Evolutionary conservation across 768 basidiomycete genomes (phyloP), one percentile per base, ranked within the genome.

Genomic region (Serendipita indica): DNA sequence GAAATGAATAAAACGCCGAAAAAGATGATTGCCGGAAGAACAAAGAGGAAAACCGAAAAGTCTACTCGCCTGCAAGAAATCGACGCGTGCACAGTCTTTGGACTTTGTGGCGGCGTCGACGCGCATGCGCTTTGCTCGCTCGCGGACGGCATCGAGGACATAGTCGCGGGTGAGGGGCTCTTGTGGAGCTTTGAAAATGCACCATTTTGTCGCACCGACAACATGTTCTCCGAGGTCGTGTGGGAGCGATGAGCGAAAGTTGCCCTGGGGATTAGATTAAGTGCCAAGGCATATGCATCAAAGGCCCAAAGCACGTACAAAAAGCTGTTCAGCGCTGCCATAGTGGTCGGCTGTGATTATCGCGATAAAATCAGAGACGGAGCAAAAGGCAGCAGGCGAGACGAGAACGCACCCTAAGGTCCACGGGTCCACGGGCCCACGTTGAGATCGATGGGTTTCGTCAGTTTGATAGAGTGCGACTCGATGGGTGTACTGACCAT

Each of bases 141-240:
- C 85, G 61, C 76, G 74, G 13, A 89, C 75, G 7, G 78, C 83
- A 6, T 75, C 75, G 63, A 81, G 74, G 52, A 88, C 84, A 57
- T 75, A 69, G 30, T 73, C 68, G 4, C 77, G 78, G 2, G 83
- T 76, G 49, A 54, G 49, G 7, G 41, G n/a, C n/a, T 54, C 22
- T 13, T 69, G 69, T 14, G 73, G 71, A 28, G 71, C 70, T 60
- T 77, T 74, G 72, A 89, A 89, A 13, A 87, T 78, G 67, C 87
- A 89, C 86, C 86, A 91, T 67, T 91, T 91, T 2, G 89, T 91
- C 1, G 83, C 86, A 39, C 86, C 84, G 25, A 89, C 62, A 7
- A 85, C 75, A 2, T 69, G 64, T 34, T 72, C 65, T 28, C 74
- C 65, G 30, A 70, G 62, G 7, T 27, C 49, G 20, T 28, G 72